A percentile compares a stretch with the other conserved stretches of the same genome.
phyloP scores from a whole-genome alignment of 1,139 yeast species.

The Candida sp. region DNA sequence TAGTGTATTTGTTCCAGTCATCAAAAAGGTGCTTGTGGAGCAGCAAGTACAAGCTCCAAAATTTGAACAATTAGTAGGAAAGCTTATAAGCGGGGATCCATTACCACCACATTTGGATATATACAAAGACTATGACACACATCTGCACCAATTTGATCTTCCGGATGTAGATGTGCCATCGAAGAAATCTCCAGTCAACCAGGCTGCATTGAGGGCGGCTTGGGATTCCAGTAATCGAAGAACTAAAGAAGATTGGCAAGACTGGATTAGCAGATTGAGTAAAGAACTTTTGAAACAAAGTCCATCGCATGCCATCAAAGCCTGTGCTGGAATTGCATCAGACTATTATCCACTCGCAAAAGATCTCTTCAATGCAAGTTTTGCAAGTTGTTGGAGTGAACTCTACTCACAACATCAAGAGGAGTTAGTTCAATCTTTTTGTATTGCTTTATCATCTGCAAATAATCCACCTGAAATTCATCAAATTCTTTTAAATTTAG shows the following conservation, averaged over 20 bases:
- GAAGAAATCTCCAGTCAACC: conserved; percentile 78
- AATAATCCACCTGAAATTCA: conserved; percentile 96
- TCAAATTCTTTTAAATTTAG: conserved; percentile 82
- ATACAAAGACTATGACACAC: conserved; percentile 60
- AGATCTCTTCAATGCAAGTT: conserved; percentile 90
- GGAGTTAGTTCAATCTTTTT: conserved; percentile 80
- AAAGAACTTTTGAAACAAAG: conserved; percentile 87
- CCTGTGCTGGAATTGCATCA: conserved; percentile 88
- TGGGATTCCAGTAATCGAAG: conserved; percentile 94
- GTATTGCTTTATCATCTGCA: conserved; percentile 84
- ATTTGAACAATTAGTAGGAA: conserved; percentile 79
- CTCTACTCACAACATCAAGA: conserved; percentile 90
- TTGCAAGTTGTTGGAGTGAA: conserved; percentile 96
- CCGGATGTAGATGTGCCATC: conserved; percentile 69
- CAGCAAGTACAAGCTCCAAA: conserved; percentile 68
- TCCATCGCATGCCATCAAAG: conserved; percentile 92
- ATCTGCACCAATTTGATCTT: conserved; percentile 48
- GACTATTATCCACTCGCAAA: conserved; percentile 87
- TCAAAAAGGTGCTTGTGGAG: conserved; percentile 65
- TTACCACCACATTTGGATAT: conserved; percentile 75
- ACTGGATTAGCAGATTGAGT: conserved; percentile 88
- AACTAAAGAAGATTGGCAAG: conserved; percentile 97
- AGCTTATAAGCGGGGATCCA: conserved; percentile 83
- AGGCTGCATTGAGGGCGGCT: conserved; percentile 69
- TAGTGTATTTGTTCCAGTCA: conserved; percentile 82